A percentile compares a stretch with the other conserved stretches of the same genome.
Evolutionary conservation across 2,329 filamentous ascomycete species (phyloP).

Genomic region (Colletotrichum sp.): DNA sequence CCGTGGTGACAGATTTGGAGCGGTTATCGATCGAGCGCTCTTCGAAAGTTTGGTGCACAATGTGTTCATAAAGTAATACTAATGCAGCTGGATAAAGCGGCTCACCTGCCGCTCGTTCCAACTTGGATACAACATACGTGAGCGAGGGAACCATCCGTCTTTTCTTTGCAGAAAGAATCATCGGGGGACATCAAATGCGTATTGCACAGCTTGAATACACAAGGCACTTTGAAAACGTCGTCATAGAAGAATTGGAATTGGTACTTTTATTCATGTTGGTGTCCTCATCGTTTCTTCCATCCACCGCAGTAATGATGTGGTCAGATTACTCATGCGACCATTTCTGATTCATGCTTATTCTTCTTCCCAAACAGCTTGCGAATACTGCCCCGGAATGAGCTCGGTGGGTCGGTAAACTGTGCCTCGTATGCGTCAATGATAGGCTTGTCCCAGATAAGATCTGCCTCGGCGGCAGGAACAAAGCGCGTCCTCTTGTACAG

Average conservation of each 20-base stretch:
- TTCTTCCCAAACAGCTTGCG: constrained; percentile 43
- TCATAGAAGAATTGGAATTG: not conserved
- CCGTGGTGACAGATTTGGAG: not conserved
- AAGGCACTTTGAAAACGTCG: not conserved
- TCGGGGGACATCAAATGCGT: not conserved
- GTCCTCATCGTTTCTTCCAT: not conserved
- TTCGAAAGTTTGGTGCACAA: constrained; percentile 1
- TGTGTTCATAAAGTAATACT: not conserved
- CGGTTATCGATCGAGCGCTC: not conserved
- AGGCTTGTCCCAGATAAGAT: constrained; percentile 66
- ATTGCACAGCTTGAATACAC: not conserved
- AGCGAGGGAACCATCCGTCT: not conserved
- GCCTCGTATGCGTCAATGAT: constrained; percentile 63
- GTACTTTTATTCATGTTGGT: not conserved
- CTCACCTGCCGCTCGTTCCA: not conserved
- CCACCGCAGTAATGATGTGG: not conserved
- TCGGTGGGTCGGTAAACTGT: constrained; percentile 50
- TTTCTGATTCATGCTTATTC: constrained; percentile 9
- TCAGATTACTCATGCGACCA: not conserved
- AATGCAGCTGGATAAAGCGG: not conserved
- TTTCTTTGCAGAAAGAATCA: not conserved
- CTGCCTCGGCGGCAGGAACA: constrained; percentile 57
- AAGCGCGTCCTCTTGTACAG: constrained; percentile 63
- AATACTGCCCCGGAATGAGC: constrained; percentile 63
- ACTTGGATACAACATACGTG: not conserved